A percentile compares a stretch with the other conserved stretches of the same genome.
phyloP scores from a whole-genome alignment of 2,329 filamentous ascomycete genomes.

The Aquanectria penicillioides region DNA sequence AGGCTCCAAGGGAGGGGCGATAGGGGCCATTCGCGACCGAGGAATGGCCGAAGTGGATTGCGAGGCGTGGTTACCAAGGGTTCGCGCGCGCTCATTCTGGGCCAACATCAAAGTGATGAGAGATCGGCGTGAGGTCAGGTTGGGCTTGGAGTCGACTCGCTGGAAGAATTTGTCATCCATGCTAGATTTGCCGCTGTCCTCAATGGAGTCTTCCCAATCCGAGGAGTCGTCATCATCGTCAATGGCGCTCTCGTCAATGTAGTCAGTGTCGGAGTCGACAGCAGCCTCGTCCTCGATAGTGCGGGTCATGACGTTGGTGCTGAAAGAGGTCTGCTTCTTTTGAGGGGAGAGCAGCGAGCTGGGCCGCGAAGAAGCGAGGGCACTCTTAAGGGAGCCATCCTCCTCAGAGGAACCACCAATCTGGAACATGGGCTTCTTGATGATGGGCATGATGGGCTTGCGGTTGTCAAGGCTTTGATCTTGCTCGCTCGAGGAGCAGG shows the following conservation, averaged over 20 bases:
- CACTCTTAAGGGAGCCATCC: slow-evolving; percentile 75
- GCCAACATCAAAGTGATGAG: slow-evolving; percentile 89
- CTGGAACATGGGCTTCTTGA: slow-evolving; percentile 59
- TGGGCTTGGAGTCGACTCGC: slow-evolving; percentile 87
- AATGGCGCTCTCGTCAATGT: slow-evolving; percentile 85
- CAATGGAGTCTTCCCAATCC: slow-evolving; percentile 74
- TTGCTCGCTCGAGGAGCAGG: slow-evolving; percentile 76
- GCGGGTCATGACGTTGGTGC: slow-evolving; percentile 76
- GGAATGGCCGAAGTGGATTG: slow-evolving; percentile 76
- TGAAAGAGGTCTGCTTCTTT: slow-evolving; percentile 87
- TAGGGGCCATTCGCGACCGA: slow-evolving; percentile 64
- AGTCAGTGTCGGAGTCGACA: slow-evolving; percentile 70
- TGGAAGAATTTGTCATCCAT: slow-evolving; percentile 87
- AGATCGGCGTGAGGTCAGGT: slow-evolving; percentile 86
- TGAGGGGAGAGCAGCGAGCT: slow-evolving; percentile 53
- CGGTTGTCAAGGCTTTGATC: slow-evolving; percentile 60
- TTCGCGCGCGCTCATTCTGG: slow-evolving; percentile 77
- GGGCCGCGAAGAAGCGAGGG: slow-evolving; percentile 57
- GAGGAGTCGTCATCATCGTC: slow-evolving; percentile 74
- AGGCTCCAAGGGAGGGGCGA: slow-evolving; percentile 56
- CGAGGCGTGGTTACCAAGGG: slow-evolving; percentile 74
- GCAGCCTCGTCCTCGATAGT: slow-evolving; percentile 68
- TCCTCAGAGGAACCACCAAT: slow-evolving; percentile 76
- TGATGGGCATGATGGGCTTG: slow-evolving; percentile 42
- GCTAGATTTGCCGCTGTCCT: slow-evolving; percentile 85